Evolutionary conservation across 169 alveolate species (phyloP).

Genomic region (Eimeria nieschulzi): DNA sequence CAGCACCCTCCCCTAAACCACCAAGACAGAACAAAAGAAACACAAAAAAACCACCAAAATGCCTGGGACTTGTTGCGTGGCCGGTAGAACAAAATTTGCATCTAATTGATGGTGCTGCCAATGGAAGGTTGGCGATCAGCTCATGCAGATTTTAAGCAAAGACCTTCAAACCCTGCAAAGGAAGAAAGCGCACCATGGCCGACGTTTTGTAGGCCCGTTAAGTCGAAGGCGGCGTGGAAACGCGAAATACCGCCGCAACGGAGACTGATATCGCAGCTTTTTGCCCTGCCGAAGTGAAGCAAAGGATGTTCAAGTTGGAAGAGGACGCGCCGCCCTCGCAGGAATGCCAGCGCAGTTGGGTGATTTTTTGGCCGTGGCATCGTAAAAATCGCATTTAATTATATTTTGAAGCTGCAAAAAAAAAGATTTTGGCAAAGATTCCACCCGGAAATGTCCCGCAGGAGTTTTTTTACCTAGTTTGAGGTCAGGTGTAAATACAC

Average conservation of each 20-base stretch:
- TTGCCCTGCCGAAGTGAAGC: slow-evolving; percentile 63
- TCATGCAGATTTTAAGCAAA: too few species aligned
- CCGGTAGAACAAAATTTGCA: too few species aligned
- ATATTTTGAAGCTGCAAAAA: too few species aligned
- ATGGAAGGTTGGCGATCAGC: too few species aligned
- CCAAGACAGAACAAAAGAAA: not conserved
- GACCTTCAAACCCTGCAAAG: too few species aligned
- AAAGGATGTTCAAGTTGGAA: slow-evolving; percentile 64
- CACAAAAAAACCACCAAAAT: too few species aligned
- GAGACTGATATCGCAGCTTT: slow-evolving; percentile 46
- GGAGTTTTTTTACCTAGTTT: too few species aligned
- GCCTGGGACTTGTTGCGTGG: too few species aligned
- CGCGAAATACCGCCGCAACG: slow-evolving; percentile 60
- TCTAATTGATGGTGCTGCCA: too few species aligned
- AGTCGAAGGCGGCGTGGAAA: slow-evolving; percentile 64
- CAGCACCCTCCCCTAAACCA: not conserved
- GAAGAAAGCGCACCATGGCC: not conserved
- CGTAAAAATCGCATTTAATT: not conserved
- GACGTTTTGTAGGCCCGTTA: slow-evolving; percentile 44
- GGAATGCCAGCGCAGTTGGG: slow-evolving; percentile 37
- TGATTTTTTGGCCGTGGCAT: slow-evolving; percentile 27
- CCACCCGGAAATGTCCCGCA: too few species aligned
- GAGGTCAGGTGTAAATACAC: too few species aligned
- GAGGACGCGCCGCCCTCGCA: slow-evolving; percentile 51
- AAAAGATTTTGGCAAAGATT: too few species aligned